A percentile compares a stretch with the other conserved stretches of the same genome.
Conservation (phyloP, 140 eudicot species). For the Senecio squalidus region DNA sequence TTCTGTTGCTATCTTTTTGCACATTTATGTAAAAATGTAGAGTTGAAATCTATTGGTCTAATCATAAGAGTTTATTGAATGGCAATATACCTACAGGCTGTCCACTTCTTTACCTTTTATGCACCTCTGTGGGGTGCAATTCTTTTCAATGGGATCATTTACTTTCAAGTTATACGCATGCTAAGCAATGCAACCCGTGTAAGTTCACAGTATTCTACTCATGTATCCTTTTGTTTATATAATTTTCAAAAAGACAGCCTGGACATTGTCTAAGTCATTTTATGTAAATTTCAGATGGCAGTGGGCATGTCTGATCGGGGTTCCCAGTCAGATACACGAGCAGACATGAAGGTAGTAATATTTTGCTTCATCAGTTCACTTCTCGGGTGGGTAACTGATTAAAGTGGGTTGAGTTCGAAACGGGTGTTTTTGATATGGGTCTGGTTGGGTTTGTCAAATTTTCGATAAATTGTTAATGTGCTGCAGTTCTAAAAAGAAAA, state of each 20-base stretch:
- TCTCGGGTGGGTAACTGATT: no score
- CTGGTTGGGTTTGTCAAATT: not conserved
- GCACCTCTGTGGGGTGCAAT: slow-evolving; percentile 99
- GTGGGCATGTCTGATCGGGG: slow-evolving; percentile 84
- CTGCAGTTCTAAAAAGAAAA: no score
- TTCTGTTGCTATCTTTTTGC: no score
- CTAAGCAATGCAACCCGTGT: slow-evolving; percentile 94
- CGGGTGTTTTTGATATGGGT: not conserved
- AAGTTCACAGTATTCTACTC: slow-evolving; percentile 28
- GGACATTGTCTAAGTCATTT: slow-evolving; percentile 7
- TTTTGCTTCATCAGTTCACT: slow-evolving; percentile 12
- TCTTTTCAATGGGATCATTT: slow-evolving; percentile 92
- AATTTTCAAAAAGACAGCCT: slow-evolving; percentile 8
- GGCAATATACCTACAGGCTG: slow-evolving; percentile 51
- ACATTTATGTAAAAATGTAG: not conserved
- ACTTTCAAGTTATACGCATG: slow-evolving; percentile 99
- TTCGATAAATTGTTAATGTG: no score
- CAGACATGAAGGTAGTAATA: slow-evolving; percentile 73
- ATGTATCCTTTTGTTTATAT: slow-evolving; percentile 8
- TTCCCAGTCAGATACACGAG: slow-evolving; percentile 64
- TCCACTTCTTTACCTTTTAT: slow-evolving; percentile 88
- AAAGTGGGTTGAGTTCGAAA: not conserved
- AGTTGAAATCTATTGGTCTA: slow-evolving; percentile 5
- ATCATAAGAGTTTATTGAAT: slow-evolving; percentile 10
- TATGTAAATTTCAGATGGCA: slow-evolving; percentile 74